Evolutionary conservation across 2,329 filamentous ascomycete species (phyloP).

Genomic region (Capronia coronata): DNA sequence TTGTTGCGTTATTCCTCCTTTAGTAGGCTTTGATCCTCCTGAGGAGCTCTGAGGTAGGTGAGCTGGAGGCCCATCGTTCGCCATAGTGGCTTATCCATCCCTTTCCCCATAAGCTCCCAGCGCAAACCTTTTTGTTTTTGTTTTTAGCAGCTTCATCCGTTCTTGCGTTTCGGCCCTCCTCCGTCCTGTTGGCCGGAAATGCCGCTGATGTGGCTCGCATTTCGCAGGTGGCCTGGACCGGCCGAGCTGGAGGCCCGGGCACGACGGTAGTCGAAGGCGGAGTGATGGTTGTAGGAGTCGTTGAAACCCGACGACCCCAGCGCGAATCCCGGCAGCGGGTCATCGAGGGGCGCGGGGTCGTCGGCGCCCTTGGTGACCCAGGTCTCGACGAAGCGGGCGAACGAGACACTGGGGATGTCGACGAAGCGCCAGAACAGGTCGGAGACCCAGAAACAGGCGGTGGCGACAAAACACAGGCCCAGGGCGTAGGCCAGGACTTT

Average conservation of each 20-base stretch:
- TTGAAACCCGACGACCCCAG: background rate
- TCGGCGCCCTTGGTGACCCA: slow-evolving; percentile 11
- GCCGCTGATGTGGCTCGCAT: background rate
- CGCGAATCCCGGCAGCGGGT: background rate
- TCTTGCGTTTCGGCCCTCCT: background rate
- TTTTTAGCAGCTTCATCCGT: background rate
- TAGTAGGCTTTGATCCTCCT: too few species aligned
- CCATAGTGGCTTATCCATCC: too few species aligned
- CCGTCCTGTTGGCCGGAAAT: background rate
- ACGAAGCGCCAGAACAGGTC: slow-evolving; percentile 56
- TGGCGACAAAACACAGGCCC: slow-evolving; percentile 36
- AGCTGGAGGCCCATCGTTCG: too few species aligned
- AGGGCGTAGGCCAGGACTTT: slow-evolving; percentile 27
- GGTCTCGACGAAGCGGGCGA: slow-evolving; percentile 27
- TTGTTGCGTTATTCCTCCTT: too few species aligned
- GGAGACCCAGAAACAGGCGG: slow-evolving; percentile 47
- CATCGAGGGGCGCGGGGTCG: background rate
- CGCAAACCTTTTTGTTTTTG: background rate
- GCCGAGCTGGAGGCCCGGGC: background rate
- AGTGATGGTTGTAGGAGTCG: background rate
- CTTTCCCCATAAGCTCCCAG: too few species aligned
- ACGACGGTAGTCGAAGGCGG: slow-evolving; percentile 8
- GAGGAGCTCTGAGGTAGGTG: too few species aligned
- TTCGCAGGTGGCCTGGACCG: background rate
- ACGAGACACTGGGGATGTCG: slow-evolving; percentile 47